Evolutionary conservation across 2,329 filamentous ascomycete genomes (phyloP).

Genomic region (Nemania sp.): DNA sequence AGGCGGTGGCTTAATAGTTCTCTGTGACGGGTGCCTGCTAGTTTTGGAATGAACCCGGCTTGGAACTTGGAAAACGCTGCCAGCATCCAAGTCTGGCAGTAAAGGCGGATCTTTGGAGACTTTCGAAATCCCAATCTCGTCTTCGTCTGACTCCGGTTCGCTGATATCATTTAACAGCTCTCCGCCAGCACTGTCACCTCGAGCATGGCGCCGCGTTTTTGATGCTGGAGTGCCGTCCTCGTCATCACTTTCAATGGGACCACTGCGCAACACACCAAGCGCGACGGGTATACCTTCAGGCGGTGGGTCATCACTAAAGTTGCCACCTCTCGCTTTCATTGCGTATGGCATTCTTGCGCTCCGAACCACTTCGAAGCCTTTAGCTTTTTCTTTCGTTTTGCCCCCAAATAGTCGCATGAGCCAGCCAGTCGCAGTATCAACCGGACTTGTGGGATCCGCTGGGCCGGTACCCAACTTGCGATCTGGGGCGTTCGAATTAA

Average conservation of each 20-base stretch:
- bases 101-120: slow-evolving; percentile 58
- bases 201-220: slow-evolving; percentile 38
- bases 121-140: slow-evolving; percentile 44
- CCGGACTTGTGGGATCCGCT: slow-evolving; percentile 89
- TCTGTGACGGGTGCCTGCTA: slow-evolving; percentile 49
- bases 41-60: slow-evolving; percentile 66
- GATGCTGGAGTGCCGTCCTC: slow-evolving; percentile 49
- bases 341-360: slow-evolving; percentile 84
- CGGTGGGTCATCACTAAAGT: slow-evolving; percentile 68
- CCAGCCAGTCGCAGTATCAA: slow-evolving; percentile 89
- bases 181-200: slow-evolving; percentile 42
- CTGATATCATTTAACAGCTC: slow-evolving; percentile 53
- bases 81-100: slow-evolving; percentile 64
- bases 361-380: slow-evolving; percentile 95
- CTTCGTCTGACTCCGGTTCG: slow-evolving; percentile 50
- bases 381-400: slow-evolving; percentile 91
- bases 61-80: slow-evolving; percentile 65
- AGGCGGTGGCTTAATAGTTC: slow-evolving; percentile 41
- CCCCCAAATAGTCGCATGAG: slow-evolving; percentile 77
- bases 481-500: slow-evolving; percentile 80
- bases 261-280: slow-evolving; percentile 62
- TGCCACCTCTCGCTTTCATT: slow-evolving; percentile 61
- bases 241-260: slow-evolving; percentile 68
- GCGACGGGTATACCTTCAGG: slow-evolving; percentile 69
- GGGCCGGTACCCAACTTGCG: slow-evolving; percentile 91